Conservation (phyloP, 2,329 filamentous ascomycete species). For the Myriosclerotinia curreyana region DNA sequence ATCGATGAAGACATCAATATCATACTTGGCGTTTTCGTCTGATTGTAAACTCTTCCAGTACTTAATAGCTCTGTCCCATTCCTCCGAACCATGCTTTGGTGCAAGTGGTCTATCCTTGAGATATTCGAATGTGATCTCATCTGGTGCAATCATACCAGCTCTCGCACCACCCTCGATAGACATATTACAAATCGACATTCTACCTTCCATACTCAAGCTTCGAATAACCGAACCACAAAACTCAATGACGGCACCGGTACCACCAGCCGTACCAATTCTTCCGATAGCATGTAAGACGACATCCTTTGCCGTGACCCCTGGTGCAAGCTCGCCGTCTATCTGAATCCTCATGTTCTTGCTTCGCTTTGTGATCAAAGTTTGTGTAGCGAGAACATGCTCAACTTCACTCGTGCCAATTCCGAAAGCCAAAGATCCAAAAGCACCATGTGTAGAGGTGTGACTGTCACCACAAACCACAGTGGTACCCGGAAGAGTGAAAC, state of each 20-base stretch:
- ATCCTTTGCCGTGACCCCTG: conserved; percentile 95
- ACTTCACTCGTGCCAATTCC: conserved; percentile 98
- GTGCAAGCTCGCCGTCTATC: conserved; percentile 83
- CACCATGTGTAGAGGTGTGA: conserved; percentile 96
- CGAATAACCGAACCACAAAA: conserved; percentile 95
- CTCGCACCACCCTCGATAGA: conserved; percentile 93
- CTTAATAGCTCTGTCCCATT: conserved; percentile 83
- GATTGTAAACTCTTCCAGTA: conserved; percentile 88
- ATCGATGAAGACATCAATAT: conserved; percentile 84
- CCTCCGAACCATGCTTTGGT: conserved; percentile 72
- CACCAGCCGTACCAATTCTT: conserved; percentile 89
- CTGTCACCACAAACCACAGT: conserved; percentile 98
- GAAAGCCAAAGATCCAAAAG: conserved; percentile 90
- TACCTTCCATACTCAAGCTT: conserved; percentile 86
- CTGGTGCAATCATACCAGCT: conserved; percentile 95
- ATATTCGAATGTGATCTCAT: conserved; percentile 92
- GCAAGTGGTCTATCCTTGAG: conserved; percentile 88
- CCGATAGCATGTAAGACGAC: conserved; percentile 92
- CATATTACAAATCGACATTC: conserved; percentile 99
- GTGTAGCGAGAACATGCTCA: conserved; percentile 95
- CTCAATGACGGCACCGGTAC: conserved; percentile 92
- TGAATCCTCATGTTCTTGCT: conserved; percentile 99
- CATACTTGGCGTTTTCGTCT: conserved; percentile 84
- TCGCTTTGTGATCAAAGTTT: conserved; percentile 88
- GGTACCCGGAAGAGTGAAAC: conserved; percentile 94